Evolutionary conservation across 495 filamentous ascomycete species (phyloP), one percentile per base, ranked within the genome.

Genomic region (Collariella sp.): DNA sequence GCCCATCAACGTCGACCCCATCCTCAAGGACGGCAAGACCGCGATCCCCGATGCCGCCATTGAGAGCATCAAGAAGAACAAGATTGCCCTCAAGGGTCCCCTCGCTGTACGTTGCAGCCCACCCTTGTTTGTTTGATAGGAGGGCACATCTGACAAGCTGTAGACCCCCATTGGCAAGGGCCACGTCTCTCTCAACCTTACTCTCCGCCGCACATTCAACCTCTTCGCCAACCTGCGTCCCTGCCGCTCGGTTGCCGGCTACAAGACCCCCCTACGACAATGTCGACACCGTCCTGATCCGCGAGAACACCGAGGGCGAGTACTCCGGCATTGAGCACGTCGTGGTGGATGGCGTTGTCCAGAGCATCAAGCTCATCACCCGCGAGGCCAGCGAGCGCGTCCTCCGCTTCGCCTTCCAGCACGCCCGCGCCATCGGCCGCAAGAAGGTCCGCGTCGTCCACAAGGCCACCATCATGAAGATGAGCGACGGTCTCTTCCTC

Each of bases 391-490:
- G 82, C 61, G 93, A 98, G 82, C 83, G 93, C 56, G 94, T 98
- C 38, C 81, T 96, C 35, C 83, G 89, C 58, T 98, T 88, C 72
- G 93, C 94, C 55, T 98, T 98, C 84, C 91, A 97, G 72, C 89
- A 97, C 66, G 93, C 93, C 62, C 79, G 90, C 70, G 80, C 87
- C 47, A 87, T 96, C 59, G 87, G 89, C 66, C 86, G 86, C 78
- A 87, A 82, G 69, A 96, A 96, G 83, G 93, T 98, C 56, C 87
- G 93, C 58, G 91, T 86, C 36, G 93, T 97, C 48, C 91, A 97
- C 83, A 97, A 97, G 82, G 93, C 91, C 65, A 98, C 94, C 65
- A 98, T 97, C 79, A 97, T 97, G 93, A 98, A 98, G 84, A 97
- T 97, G 94, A 86, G 81, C 72, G 93, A 98, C 73, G 93, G 93